Conservation (phyloP, 2,329 filamentous ascomycete species). For the Penicillium sumatraense region DNA sequence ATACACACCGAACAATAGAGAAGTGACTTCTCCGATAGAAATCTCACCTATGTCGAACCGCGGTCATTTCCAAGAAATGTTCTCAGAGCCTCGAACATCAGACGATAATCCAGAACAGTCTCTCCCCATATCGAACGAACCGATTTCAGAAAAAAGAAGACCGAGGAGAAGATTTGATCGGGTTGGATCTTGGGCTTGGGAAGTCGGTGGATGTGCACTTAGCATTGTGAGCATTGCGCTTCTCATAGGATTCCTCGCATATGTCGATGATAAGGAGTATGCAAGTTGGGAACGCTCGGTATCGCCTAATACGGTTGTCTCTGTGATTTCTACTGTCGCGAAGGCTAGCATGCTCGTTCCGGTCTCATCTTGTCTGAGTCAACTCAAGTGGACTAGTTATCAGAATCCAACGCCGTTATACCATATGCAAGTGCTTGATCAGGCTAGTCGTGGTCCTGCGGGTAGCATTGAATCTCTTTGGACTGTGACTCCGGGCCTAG, state of each 20-base stretch:
- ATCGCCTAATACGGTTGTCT: conserved; percentile 1
- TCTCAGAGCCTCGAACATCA: background rate
- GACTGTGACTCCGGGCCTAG: background rate
- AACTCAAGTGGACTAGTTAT: background rate
- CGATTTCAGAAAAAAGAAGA: background rate
- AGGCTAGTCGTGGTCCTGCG: background rate
- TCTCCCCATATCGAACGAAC: background rate
- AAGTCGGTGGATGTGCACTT: background rate
- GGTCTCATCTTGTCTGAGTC: conserved; percentile 1
- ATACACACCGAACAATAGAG: background rate
- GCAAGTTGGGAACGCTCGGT: background rate
- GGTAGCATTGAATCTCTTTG: background rate
- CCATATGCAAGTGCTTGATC: background rate
- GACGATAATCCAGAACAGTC: background rate
- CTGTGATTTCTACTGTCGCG: background rate
- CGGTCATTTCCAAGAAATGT: background rate
- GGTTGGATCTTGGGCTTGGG: background rate
- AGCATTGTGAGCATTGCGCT: background rate
- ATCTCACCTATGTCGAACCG: background rate
- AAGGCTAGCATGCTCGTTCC: background rate
- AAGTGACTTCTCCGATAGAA: background rate
- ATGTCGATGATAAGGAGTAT: background rate
- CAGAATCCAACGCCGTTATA: background rate
- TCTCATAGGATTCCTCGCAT: background rate
- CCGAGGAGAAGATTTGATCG: background rate